These are phyloP conservation scores for Metschnikowia rubicola DNA, from an alignment of 805 yeast genomes.

Conservation along the genomic window DNA sequence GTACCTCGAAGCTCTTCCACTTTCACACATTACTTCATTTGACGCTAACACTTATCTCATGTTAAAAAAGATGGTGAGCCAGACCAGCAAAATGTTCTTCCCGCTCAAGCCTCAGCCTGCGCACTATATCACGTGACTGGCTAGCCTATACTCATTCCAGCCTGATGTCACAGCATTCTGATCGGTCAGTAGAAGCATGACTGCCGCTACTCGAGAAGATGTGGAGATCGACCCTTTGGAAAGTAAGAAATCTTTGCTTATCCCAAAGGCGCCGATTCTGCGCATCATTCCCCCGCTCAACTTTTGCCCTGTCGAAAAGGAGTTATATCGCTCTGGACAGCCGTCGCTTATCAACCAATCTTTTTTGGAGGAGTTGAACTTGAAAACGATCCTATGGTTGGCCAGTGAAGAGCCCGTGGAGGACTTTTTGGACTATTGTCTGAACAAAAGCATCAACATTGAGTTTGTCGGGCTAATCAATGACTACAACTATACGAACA, in stretches of 20 bases:
- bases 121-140: constrained; percentile 1
- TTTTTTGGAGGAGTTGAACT: constrained; percentile 67
- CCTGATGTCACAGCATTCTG: too few species aligned
- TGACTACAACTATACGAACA: constrained; percentile 51
- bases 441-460: constrained; percentile 63
- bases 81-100: too few species aligned
- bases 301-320: constrained; percentile 90
- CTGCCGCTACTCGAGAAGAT: constrained; percentile 6
- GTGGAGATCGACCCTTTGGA: constrained; percentile 12
- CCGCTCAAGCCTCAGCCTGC: too few species aligned
- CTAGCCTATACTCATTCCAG: too few species aligned
- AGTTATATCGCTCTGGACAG: constrained; percentile 86
- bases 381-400: constrained; percentile 85
- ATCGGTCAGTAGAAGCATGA: constrained; percentile 5
- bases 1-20: too few species aligned
- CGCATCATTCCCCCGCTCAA: constrained; percentile 90
- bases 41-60: too few species aligned
- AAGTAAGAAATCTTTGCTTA: constrained; percentile 8
- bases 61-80: too few species aligned
- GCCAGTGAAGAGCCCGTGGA: constrained; percentile 96
- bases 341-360: constrained; percentile 93
- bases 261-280: constrained; percentile 52
- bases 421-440: constrained; percentile 77
- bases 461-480: constrained; percentile 82
- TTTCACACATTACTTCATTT: too few species aligned